phyloP scores from a whole-genome alignment of 495 filamentous ascomycete species.

The Choiromyces venosus region DNA sequence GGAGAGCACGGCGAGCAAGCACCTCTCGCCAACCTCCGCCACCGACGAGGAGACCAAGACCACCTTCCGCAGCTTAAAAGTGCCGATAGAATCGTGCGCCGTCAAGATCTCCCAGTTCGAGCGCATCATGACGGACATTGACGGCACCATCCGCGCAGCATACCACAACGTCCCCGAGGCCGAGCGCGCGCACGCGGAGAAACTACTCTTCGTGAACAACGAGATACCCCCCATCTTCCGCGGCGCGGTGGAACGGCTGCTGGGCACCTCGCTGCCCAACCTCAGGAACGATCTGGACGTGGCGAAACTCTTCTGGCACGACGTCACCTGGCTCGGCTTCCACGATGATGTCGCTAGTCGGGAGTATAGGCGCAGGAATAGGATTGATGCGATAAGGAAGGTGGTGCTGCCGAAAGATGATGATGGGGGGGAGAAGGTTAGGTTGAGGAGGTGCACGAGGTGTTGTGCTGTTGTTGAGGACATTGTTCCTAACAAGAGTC shows the following conservation, averaged over 20 bases:
- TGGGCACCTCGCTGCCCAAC: conserved; percentile 31
- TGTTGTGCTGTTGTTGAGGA: conserved; percentile 44
- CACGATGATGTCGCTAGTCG: conserved; percentile 39
- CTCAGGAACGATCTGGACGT: conserved; percentile 42
- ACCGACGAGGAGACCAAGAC: conserved; percentile 37
- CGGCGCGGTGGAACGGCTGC: conserved; percentile 30
- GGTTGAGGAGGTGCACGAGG: conserved; percentile 41
- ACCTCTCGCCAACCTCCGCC: conserved; percentile 17
- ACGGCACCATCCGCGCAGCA: conserved; percentile 38
- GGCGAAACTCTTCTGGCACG: conserved; percentile 43
- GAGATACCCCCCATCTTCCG: conserved; percentile 41
- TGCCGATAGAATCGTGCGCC: conserved; percentile 40
- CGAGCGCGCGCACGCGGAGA: conserved; percentile 40
- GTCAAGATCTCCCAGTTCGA: conserved; percentile 43
- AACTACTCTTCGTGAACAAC: conserved; percentile 42
- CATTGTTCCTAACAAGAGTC: conserved; percentile 34
- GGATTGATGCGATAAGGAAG: conserved; percentile 43
- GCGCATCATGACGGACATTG: conserved; percentile 42
- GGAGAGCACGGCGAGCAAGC: conserved; percentile 35
- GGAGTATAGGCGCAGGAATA: conserved; percentile 27
- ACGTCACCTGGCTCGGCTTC: conserved; percentile 43
- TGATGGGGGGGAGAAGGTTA: conserved; percentile 26
- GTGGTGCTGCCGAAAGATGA: conserved; percentile 32
- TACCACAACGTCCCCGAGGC: conserved; percentile 39
- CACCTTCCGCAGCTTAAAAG: conserved; percentile 37